Evolutionary conservation across 2,329 filamentous ascomycete species (phyloP), one percentile per base, ranked within the genome.

Genomic region (Talaromyces sp.): DNA sequence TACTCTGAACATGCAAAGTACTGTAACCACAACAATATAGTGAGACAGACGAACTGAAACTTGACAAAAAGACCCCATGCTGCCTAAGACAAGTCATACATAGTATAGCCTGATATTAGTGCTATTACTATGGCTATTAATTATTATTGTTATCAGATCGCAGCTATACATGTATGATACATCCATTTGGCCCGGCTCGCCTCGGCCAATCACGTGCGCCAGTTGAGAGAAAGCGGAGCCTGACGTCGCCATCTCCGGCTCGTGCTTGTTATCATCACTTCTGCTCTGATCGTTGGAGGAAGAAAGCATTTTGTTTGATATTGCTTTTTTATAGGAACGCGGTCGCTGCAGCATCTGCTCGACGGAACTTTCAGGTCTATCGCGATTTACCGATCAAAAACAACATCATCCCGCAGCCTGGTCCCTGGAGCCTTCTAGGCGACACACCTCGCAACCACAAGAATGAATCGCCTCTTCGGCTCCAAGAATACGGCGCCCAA

Each of bases 391-490:
- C 9, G 17, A 21, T n/a, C 35, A 24, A 21, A 21, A 19, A 9
- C 43, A 46, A 13, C n/a, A n/a, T n/a, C n/a, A n/a, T n/a, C n/a
- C n/a, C n/a, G n/a, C n/a, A n/a, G n/a, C n/a, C n/a, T n/a, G 41
- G 43, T 24, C 43, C 43, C 43, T 46, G 19, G 43, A 46, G 43
- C n/a, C 9, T 24, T 21, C 43, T 19, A 46, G 43, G 43, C 43
- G 43, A 46, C 43, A 46, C n/a, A 24, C 43, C n/a, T 46, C 43
- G 43, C 43, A 13, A 46, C 19, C 43, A 19, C 43, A 13, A 46
- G 19, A 19, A 98, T 99, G 95, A 98, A 99, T 77, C 90, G 95
- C 69, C 84, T 99, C 68, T 99, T 99, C 75, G 95, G 95, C 73
- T 85, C 89, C 68, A 95, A 93, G 79, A 89, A 85, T 78, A 88